phyloP scores from a whole-genome alignment of 1,139 yeast species.

The Blastobotrys raffinosifermentans region DNA sequence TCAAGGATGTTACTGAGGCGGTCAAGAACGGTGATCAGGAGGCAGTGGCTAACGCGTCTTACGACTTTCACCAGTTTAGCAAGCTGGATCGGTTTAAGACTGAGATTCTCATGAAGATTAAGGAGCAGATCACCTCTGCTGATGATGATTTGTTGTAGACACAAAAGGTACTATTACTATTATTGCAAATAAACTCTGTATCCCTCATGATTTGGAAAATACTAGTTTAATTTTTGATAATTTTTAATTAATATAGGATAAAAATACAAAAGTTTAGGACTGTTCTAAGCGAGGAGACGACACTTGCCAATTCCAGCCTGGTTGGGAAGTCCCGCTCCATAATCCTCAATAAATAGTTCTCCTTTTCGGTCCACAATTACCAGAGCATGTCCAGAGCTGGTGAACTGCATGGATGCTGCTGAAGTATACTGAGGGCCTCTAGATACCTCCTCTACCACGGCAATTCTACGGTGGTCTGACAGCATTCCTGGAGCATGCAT shows the following conservation, averaged over 20 bases:
- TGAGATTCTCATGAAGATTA: conserved; percentile 74
- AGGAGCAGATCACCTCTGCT: conserved; percentile 63
- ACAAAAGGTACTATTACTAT: background rate
- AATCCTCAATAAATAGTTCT: conserved; percentile 68
- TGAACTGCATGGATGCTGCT: conserved; percentile 70
- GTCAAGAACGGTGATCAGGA: conserved; percentile 78
- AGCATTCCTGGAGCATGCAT: conserved; percentile 51
- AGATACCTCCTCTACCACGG: conserved; percentile 70
- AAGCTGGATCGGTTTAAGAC: conserved; percentile 92
- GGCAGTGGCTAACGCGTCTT: conserved; percentile 65
- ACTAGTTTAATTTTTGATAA: conserved; percentile 6
- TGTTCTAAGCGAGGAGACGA: conserved; percentile 29
- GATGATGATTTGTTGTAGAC: conserved; percentile 50
- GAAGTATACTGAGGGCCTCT: conserved; percentile 54
- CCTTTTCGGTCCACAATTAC: conserved; percentile 80
- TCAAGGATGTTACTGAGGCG: conserved; percentile 58
- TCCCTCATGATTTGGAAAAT: background rate
- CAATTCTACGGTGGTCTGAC: conserved; percentile 50
- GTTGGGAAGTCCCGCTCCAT: conserved; percentile 77
- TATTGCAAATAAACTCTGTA: too few relatives aligned
- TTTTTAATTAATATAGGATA: too few relatives aligned
- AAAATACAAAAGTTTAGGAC: too few relatives aligned
- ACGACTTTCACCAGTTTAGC: conserved; percentile 79
- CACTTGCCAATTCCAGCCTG: conserved; percentile 76
- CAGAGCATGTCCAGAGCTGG: conserved; percentile 74